phyloP scores from a whole-genome alignment of 2,329 filamentous ascomycete genomes.

The Chrysoporthe puriensis region DNA sequence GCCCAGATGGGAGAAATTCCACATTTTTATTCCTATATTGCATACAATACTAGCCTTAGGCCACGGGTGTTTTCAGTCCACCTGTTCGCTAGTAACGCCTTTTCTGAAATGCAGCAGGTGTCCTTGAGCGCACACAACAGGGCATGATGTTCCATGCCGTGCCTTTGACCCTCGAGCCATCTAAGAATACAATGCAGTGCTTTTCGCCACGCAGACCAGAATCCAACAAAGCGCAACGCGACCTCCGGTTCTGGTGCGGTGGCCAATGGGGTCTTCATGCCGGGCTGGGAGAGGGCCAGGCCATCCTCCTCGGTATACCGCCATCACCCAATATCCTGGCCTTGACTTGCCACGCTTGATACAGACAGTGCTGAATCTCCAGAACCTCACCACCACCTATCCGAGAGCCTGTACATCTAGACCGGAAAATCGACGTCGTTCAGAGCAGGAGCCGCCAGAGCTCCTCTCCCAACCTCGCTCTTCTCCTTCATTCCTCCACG shows the following conservation, averaged over 20 bases:
- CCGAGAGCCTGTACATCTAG: no score
- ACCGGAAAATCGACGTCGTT: no score
- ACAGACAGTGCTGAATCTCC: no score
- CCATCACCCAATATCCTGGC: background rate
- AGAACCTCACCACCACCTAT: no score
- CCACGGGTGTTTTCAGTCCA: background rate
- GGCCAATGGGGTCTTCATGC: background rate
- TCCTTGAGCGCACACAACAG: background rate
- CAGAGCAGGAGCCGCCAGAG: no score
- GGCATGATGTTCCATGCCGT: constrained; percentile 1
- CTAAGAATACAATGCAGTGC: constrained; percentile 11
- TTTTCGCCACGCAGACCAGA: background rate
- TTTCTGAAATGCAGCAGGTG: background rate
- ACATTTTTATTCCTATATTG: no score
- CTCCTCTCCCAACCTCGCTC: no score
- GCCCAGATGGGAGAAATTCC: background rate
- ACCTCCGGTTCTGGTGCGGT: background rate
- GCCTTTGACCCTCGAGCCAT: background rate
- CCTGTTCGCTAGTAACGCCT: background rate
- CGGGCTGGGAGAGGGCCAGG: background rate
- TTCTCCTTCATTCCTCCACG: constrained; percentile 15
- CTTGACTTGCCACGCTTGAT: no score
- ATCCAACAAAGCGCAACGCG: background rate
- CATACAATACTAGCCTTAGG: background rate
- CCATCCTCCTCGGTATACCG: background rate